A percentile compares a stretch with the other conserved stretches of the same genome.
phyloP scores from a whole-genome alignment of 2,329 filamentous ascomycete genomes.

The Pseudocercospora eumusae region DNA sequence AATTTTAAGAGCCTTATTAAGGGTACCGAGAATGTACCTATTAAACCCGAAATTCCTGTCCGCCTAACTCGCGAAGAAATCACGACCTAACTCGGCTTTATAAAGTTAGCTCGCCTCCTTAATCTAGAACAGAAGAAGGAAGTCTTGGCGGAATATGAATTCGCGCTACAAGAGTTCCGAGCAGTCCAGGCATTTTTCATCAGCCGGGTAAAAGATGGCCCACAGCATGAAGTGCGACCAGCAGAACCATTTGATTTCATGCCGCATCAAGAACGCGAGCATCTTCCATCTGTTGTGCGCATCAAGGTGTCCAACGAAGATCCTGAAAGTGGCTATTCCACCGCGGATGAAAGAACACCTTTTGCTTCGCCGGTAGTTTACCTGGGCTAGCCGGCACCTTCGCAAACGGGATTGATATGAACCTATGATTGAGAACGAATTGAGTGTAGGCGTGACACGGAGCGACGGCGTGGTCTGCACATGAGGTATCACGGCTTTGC shows the following conservation, averaged over 20 bases:
- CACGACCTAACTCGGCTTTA: too few species aligned
- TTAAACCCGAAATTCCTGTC: too few species aligned
- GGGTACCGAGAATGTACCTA: too few species aligned
- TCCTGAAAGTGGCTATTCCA: slow-evolving; percentile 28
- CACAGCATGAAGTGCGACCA: slow-evolving; percentile 31
- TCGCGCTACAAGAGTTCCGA: too few species aligned
- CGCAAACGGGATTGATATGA: not conserved
- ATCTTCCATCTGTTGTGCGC: slow-evolving; percentile 31
- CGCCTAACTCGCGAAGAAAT: too few species aligned
- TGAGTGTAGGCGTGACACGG: not conserved
- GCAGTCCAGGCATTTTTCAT: slow-evolving; percentile 57
- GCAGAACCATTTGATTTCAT: slow-evolving; percentile 36
- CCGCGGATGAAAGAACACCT: slow-evolving; percentile 29
- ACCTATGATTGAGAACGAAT: not conserved
- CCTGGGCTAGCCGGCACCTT: not conserved
- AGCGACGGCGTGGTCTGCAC: not conserved
- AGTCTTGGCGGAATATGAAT: too few species aligned
- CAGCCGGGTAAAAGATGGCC: slow-evolving; percentile 50
- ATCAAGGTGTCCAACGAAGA: slow-evolving; percentile 30
- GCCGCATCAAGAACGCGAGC: slow-evolving; percentile 27
- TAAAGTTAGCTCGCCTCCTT: too few species aligned
- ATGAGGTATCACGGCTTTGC: not conserved
- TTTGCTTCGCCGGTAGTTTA: slow-evolving; percentile 22
- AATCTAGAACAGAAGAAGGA: too few species aligned
- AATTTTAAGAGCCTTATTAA: too few species aligned